A percentile compares a stretch with the other conserved stretches of the same genome.
Conservation (phyloP, 1,284 basidiomycete species). For the Ceratobasidium sp. region DNA sequence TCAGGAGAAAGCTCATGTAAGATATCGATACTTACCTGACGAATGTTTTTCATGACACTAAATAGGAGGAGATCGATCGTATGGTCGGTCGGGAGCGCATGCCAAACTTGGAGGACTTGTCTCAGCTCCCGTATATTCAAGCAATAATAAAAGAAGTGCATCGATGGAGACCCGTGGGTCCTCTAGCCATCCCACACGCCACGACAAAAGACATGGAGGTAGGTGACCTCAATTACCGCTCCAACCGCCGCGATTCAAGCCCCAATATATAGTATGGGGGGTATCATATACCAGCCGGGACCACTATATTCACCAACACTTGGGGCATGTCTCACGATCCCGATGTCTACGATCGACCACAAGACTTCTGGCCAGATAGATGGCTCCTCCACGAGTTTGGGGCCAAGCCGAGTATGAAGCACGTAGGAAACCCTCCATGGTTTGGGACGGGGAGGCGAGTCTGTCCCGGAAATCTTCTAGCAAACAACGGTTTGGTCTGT, state of each 20-base stretch:
- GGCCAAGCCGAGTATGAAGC: conserved; percentile 32
- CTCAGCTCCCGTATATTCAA: conserved; percentile 51
- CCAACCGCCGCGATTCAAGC: no score
- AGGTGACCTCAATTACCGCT: neutral
- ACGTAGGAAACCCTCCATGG: conserved; percentile 23
- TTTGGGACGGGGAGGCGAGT: conserved; percentile 40
- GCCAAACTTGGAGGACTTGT: conserved; percentile 50
- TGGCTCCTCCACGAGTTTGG: conserved; percentile 40
- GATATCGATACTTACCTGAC: neutral
- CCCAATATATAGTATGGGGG: conserved; percentile 36
- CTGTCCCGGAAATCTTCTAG: conserved; percentile 39
- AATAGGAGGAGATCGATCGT: conserved; percentile 50
- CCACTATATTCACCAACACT: conserved; percentile 40
- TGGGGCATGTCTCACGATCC: conserved; percentile 40
- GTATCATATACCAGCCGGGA: conserved; percentile 34
- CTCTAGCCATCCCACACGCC: conserved; percentile 38
- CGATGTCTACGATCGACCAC: conserved; percentile 39
- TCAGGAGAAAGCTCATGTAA: conserved; percentile 40
- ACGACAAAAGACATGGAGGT: conserved; percentile 35
- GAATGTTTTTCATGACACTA: neutral
- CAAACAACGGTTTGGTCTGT: conserved; percentile 35
- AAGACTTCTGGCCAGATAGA: conserved; percentile 40
- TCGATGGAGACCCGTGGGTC: conserved; percentile 36
- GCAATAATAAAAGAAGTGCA: conserved; percentile 51
- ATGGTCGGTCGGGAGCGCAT: conserved; percentile 51